Evolutionary conservation across 2,329 filamentous ascomycete species (phyloP), one percentile per base, ranked within the genome.

Genomic region (Huntiella omanensis): DNA sequence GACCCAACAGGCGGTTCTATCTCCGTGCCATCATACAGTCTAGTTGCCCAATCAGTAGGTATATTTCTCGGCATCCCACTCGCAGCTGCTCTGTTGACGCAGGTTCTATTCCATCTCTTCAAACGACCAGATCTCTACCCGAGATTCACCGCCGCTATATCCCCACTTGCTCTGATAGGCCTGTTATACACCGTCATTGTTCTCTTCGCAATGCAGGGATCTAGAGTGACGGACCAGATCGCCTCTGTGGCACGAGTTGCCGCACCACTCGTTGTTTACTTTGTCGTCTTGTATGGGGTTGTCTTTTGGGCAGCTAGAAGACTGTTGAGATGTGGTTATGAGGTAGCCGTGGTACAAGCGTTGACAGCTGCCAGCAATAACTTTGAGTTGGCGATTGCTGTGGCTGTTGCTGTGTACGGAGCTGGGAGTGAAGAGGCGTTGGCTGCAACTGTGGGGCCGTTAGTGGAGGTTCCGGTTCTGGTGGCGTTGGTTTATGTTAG

Each of bases 291-390:
- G 47, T 94, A 93, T 64, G 73, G 75, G 41, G 54, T 66, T 2
- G 91, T 83, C 0, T 64, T 91, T 1, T 65, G 64, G 38, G 62
- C 77, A 2, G 70, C 75, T 3, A 66, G 69, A 42, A 69, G 66
- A n/a, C 16, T 47, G 8, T 61, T 80, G n/a, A 80, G 83, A 0
- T 86, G 86, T 49, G 75, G 74, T 0, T 92, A 92, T 57, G 69
- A 69, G 33, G 58, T 86, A 1, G 70, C 72, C 1, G 69, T 71
- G 8, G 88, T 84, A 2, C 84, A 92, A 61, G 86, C 82, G 56
- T 91, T 93, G 55, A 92, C 83, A 0, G 87, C 84, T 0, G 82
- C 83, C 1, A 93, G 85, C 58, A 94, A 94, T 57, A 93, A 94
- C 58, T 94, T 94, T 55, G 86, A 94, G 64, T 64, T 94, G 17